phyloP scores from a whole-genome alignment of 345 rosid species.

The Eucalyptus virginea region DNA sequence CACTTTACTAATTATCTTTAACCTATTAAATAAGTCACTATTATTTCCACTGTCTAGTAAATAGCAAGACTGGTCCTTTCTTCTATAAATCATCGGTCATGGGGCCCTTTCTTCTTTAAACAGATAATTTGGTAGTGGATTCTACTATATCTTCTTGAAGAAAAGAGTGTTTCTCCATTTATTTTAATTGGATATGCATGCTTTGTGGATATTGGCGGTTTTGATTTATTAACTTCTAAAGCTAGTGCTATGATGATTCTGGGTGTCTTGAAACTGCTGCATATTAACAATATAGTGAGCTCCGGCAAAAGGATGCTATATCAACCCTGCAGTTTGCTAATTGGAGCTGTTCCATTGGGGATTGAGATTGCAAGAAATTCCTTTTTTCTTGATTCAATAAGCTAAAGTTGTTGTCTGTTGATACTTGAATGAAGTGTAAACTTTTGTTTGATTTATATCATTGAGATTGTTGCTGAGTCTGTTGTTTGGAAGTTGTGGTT shows the following conservation, averaged over 20 bases:
- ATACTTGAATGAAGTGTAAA: neutral
- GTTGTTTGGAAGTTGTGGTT: neutral
- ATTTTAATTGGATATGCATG: neutral
- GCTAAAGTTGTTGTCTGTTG: neutral
- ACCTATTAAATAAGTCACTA: neutral
- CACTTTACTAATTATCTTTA: neutral
- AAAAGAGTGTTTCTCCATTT: neutral
- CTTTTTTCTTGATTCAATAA: neutral
- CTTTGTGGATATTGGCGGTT: neutral
- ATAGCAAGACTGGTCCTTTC: neutral
- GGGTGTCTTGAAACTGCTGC: neutral
- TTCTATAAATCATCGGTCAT: neutral
- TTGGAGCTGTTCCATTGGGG: neutral
- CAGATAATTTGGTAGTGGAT: neutral
- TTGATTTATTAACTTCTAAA: neutral
- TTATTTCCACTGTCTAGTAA: neutral
- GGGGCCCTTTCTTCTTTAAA: neutral
- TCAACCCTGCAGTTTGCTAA: neutral
- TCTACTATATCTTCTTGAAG: neutral
- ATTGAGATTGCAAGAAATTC: neutral
- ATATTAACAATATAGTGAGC: neutral
- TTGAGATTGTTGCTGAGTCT: neutral
- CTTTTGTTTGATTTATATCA: neutral
- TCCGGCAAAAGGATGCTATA: neutral
- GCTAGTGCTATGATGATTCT: neutral